Evolutionary conservation across 805 yeast species (phyloP).

Genomic region (Ogataea glucozyma): DNA sequence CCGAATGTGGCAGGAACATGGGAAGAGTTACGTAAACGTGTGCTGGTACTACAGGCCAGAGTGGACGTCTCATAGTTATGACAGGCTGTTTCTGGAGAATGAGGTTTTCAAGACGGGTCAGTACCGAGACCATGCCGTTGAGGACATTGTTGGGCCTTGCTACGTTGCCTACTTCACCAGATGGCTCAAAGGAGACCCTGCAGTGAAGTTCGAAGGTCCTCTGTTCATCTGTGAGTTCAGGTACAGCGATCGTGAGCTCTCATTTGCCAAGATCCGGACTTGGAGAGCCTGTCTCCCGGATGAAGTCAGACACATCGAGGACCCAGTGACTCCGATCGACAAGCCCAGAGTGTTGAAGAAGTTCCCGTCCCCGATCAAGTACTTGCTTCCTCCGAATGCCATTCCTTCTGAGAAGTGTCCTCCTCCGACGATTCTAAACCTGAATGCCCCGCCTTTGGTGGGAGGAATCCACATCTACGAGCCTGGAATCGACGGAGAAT

Average conservation of each 20-base stretch:
- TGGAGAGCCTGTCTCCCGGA: conserved; percentile 99
- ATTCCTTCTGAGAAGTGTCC: conserved; percentile 74
- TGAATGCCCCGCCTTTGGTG: conserved; percentile 89
- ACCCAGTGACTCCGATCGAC: conserved; percentile 70
- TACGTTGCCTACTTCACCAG: conserved; percentile 93
- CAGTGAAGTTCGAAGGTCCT: conserved; percentile 74
- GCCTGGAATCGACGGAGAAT: conserved; percentile 52
- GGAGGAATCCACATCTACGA: conserved; percentile 88
- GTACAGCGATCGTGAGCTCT: conserved; percentile 86
- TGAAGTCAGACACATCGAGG: conserved; percentile 85
- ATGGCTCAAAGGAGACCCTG: conserved; percentile 93
- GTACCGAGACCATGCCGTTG: conserved; percentile 88
- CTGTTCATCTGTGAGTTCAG: conserved; percentile 93
- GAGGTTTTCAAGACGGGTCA: conserved; percentile 97
- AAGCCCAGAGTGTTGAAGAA: conserved; percentile 66
- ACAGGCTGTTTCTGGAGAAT: conserved; percentile 84
- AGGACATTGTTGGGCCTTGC: conserved; percentile 89
- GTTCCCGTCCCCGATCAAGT: conserved; percentile 82
- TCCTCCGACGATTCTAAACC: conserved; percentile 75
- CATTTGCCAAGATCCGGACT: conserved; percentile 91
- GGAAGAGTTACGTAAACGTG: conserved; percentile 81
- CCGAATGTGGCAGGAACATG: conserved; percentile 89
- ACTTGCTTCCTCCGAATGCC: conserved; percentile 74
- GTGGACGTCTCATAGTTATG: conserved; percentile 93
- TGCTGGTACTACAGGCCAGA: conserved; percentile 99